Conservation (phyloP, 371 early-diverging fungal species). For the Mucor racemosus region DNA sequence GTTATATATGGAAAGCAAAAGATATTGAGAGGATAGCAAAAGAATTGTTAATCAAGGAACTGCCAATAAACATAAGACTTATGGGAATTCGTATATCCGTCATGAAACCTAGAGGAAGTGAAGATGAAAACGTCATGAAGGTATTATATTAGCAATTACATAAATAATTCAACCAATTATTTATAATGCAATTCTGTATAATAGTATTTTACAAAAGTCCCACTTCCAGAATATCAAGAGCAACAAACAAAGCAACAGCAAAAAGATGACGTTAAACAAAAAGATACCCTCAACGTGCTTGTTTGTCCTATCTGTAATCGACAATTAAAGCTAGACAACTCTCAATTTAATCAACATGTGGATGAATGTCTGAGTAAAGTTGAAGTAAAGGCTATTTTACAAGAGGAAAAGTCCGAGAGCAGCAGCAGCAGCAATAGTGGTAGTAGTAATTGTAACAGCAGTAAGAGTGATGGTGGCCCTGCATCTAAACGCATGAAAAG, state of each 20-base stretch:
- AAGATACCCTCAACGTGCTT: constrained; percentile 5
- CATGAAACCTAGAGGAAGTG: constrained; percentile 29
- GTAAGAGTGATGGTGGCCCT: neutral
- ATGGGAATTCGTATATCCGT: constrained; percentile 52
- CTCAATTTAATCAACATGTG: constrained; percentile 41
- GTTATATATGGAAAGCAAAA: constrained; percentile 32
- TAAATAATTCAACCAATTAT: neutral
- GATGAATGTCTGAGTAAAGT: constrained; percentile 48
- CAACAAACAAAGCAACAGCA: neutral
- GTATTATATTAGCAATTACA: constrained; percentile 17
- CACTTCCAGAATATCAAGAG: constrained; percentile 2
- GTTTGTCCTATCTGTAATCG: constrained; percentile 49
- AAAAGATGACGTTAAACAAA: neutral
- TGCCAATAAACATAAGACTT: constrained; percentile 47
- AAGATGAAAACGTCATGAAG: constrained; percentile 41
- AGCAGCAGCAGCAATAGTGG: neutral
- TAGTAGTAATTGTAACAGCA: too few relatives aligned
- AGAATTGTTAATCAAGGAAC: constrained; percentile 39
- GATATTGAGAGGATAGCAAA: constrained; percentile 47
- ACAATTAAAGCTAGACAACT: constrained; percentile 31
- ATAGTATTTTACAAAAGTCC: constrained; percentile 27
- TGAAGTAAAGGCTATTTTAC: constrained; percentile 34
- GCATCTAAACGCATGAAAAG: constrained; percentile 14
- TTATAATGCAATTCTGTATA: neutral
- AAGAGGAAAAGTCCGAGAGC: constrained; percentile 6